A percentile compares a stretch with the other conserved stretches of the same genome.
Conservation (phyloP, 176 grass and related monocot genomes). For the Raddia guianensis region DNA sequence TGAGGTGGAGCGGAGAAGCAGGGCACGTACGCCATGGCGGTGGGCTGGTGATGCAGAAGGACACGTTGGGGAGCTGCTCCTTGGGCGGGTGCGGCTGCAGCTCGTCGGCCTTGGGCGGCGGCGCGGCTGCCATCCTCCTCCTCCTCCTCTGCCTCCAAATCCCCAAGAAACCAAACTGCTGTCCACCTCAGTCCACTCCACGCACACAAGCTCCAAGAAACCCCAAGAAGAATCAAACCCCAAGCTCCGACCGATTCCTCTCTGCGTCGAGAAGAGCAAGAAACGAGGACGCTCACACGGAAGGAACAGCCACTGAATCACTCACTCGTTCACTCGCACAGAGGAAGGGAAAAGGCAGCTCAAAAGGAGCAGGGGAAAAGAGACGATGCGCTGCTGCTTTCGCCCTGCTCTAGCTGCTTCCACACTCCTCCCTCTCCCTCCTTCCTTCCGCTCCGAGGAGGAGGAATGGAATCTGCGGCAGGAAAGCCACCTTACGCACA, state of each 20-base stretch:
- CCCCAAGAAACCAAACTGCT: conserved; percentile 14
- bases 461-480: conserved; percentile 44
- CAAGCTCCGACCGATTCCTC: not conserved
- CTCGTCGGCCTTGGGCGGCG: conserved; percentile 91
- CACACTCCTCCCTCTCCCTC: not conserved
- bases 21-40: conserved; percentile 86
- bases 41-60: conserved; percentile 94
- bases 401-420: conserved; percentile 16
- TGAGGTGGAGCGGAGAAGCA: not conserved
- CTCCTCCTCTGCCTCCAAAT: conserved; percentile 5
- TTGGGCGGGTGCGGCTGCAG: conserved; percentile 81
- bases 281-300: not conserved
- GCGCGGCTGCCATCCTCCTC: conserved; percentile 71
- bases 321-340: not conserved
- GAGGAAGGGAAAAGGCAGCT: not conserved
- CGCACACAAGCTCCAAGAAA: not conserved
- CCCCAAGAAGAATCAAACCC: not conserved
- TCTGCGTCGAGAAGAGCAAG: not conserved
- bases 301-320: conserved; percentile 26
- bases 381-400: not conserved
- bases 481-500: conserved; percentile 10
- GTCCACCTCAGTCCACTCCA: conserved; percentile 4
- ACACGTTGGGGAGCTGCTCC: conserved; percentile 79
- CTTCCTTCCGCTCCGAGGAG: not conserved
- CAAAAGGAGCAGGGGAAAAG: not conserved